phyloP scores from a whole-genome alignment of 2,329 filamentous ascomycete species.

The Emergomyces pasteurianus region DNA sequence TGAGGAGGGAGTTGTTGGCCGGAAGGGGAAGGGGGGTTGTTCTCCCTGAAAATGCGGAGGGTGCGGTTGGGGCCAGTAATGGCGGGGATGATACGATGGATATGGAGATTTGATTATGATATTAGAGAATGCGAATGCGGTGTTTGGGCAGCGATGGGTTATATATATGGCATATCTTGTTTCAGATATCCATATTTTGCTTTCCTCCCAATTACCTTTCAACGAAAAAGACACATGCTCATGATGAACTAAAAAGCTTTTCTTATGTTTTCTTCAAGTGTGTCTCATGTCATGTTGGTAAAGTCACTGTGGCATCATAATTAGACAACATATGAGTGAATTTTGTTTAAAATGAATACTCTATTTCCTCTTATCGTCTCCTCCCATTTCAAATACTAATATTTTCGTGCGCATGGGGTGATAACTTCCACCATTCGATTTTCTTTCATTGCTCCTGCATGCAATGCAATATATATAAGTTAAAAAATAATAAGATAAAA shows the following conservation, averaged over 20 bases:
- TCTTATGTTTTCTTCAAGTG: background rate
- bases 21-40: conserved; percentile 74
- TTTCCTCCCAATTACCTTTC: background rate
- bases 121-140: background rate
- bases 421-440: background rate
- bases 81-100: conserved; percentile 88
- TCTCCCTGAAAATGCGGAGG: conserved; percentile 35
- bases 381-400: too few relatives aligned
- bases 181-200: background rate
- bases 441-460: background rate
- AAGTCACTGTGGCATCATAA: too few relatives aligned
- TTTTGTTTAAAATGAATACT: too few relatives aligned
- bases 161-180: background rate
- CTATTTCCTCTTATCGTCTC: too few relatives aligned
- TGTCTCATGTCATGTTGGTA: too few relatives aligned
- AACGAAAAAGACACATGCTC: background rate
- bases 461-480: too few relatives aligned
- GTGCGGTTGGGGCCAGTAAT: conserved; percentile 36
- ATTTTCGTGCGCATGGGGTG: background rate
- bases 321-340: too few relatives aligned
- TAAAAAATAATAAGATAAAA: too few relatives aligned
- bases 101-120: conserved; percentile 34
- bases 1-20: conserved; percentile 75
- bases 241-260: background rate
- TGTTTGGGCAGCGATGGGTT: background rate